These are phyloP conservation scores for Leccinum aurantiacum DNA, from an alignment of 768 basidiomycete genomes.

Conservation along the genomic window DNA sequence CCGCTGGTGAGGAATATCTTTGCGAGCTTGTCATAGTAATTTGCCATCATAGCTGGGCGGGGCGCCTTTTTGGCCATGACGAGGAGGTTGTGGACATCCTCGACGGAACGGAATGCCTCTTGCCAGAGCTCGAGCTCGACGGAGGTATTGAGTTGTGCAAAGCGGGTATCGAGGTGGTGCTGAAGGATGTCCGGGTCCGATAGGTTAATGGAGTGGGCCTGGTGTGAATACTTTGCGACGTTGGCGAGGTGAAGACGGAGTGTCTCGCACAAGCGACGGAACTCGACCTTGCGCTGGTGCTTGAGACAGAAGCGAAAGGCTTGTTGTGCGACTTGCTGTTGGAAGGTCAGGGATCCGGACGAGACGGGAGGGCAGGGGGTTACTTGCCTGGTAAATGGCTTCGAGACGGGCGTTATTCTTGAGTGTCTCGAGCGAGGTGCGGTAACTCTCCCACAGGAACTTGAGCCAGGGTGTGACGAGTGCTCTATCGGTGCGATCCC, in stretches of 20 bases:
- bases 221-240: slow-evolving; percentile 92
- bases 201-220: slow-evolving; percentile 92
- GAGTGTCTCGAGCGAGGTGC: slow-evolving; percentile 60
- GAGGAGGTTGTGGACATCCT: too few species aligned
- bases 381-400: slow-evolving; percentile 50
- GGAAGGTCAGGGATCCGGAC: slow-evolving; percentile 49
- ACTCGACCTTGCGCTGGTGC: slow-evolving; percentile 89
- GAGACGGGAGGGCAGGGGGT: slow-evolving; percentile 67
- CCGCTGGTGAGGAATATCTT: too few species aligned
- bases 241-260: slow-evolving; percentile 92
- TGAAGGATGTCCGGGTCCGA: slow-evolving; percentile 75
- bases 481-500: slow-evolving; percentile 25
- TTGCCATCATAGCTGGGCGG: slow-evolving; percentile 95
- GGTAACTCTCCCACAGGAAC: not conserved
- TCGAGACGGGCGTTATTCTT: slow-evolving; percentile 51
- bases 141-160: too few species aligned
- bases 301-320: slow-evolving; percentile 96
- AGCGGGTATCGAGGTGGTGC: too few species aligned
- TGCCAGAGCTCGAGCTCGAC: too few species aligned
- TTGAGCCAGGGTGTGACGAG: not conserved
- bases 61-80: slow-evolving; percentile 69
- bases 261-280: slow-evolving; percentile 94
- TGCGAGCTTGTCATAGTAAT: slow-evolving; percentile 92
- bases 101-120: too few species aligned
- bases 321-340: slow-evolving; percentile 95